phyloP scores from a whole-genome alignment of 1,284 basidiomycete genomes.

The Irpex sp. region DNA sequence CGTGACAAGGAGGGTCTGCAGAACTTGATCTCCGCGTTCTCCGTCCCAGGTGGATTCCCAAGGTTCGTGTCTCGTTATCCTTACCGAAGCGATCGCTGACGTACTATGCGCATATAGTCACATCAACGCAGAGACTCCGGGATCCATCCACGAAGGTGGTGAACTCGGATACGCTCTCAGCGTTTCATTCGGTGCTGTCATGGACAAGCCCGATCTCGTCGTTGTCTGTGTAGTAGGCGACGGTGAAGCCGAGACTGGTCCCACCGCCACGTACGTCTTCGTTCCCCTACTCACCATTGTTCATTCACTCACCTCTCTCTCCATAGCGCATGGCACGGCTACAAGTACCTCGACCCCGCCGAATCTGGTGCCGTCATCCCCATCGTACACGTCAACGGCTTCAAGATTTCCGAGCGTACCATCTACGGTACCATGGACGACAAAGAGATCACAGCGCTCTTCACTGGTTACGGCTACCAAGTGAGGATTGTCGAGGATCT shows the following conservation, averaged over 20 bases:
- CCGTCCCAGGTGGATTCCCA: constrained; percentile 61
- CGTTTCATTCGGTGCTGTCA: constrained; percentile 79
- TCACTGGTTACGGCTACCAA: constrained; percentile 84
- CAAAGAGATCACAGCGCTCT: constrained; percentile 68
- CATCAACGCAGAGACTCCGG: constrained; percentile 78
- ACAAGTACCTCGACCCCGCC: constrained; percentile 88
- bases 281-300: not conserved
- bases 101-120: constrained; percentile 37
- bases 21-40: constrained; percentile 61
- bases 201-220: constrained; percentile 85
- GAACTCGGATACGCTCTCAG: constrained; percentile 86
- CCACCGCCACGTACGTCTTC: constrained; percentile 54
- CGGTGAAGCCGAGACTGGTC: constrained; percentile 84
- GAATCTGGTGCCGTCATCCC: constrained; percentile 86
- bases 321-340: constrained; percentile 68
- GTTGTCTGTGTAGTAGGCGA: constrained; percentile 79
- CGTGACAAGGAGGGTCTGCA: constrained; percentile 60
- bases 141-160: constrained; percentile 86
- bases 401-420: constrained; percentile 86
- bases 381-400: constrained; percentile 80
- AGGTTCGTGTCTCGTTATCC: constrained; percentile 31
- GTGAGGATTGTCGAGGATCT: constrained; percentile 77
- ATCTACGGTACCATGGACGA: constrained; percentile 90
- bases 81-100: not conserved
- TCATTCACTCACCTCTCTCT: not conserved